Percentiles rank a stretch among this genome's conserved stretches.
phyloP scores from a whole-genome alignment of 2,329 filamentous ascomycete genomes.

The Trichoderma aggressivum region DNA sequence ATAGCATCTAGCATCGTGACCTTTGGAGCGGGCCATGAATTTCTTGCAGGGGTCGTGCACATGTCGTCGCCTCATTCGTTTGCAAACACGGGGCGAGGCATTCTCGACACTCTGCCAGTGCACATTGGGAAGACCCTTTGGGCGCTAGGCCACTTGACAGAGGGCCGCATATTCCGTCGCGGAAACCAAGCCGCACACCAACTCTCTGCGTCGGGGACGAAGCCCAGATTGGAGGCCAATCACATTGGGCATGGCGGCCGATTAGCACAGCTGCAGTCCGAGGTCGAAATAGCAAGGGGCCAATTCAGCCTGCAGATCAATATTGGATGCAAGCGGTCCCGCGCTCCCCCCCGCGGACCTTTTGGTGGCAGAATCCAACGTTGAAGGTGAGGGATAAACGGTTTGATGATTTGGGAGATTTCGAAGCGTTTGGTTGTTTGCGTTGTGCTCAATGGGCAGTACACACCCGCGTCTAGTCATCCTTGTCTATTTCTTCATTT shows the following conservation, averaged over 20 bases:
- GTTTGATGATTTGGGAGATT: background rate
- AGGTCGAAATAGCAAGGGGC: background rate
- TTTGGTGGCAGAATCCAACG: background rate
- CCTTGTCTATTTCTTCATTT: background rate
- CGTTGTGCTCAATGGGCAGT: background rate
- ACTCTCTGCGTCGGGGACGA: background rate
- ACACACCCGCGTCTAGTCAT: background rate
- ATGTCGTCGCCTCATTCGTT: slow-evolving; percentile 12
- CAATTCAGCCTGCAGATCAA: slow-evolving; percentile 14
- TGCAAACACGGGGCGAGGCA: background rate
- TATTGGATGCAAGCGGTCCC: background rate
- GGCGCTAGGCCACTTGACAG: background rate
- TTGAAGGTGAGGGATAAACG: background rate
- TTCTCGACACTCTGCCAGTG: background rate
- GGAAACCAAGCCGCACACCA: background rate
- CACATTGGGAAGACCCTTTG: background rate
- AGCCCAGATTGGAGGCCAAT: background rate
- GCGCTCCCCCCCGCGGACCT: background rate
- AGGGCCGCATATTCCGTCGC: background rate
- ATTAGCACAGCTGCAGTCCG: background rate
- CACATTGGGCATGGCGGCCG: background rate
- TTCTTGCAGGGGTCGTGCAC: background rate
- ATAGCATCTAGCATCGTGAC: slow-evolving; percentile 5
- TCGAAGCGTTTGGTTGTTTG: background rate
- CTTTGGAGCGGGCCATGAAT: background rate